Evolutionary conservation across 768 basidiomycete species (phyloP).

Genomic region (Phylloporus rhodoxanthus): DNA sequence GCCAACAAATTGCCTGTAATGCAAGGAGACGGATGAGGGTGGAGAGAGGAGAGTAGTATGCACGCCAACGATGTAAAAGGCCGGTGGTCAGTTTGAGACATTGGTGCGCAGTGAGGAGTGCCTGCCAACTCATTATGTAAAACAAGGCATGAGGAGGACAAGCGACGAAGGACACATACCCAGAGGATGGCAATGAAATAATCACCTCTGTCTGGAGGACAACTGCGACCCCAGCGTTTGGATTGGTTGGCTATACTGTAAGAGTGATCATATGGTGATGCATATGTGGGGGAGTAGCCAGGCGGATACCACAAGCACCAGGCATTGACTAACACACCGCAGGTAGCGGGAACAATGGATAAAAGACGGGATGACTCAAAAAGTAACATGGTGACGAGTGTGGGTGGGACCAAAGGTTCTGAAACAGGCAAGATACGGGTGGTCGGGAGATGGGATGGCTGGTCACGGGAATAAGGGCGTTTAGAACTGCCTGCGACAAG

Average conservation of each 20-base stretch:
- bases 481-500: conserved; percentile 3
- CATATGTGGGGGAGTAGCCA: conserved; percentile 10
- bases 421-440: conserved; percentile 53
- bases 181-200: conserved; percentile 65
- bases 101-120: conserved; percentile 82
- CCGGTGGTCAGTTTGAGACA: conserved; percentile 86
- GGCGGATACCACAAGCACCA: conserved; percentile 50
- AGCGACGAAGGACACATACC: conserved; percentile 38
- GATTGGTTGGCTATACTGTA: neutral
- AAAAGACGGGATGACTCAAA: conserved; percentile 68
- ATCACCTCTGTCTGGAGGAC: conserved; percentile 52
- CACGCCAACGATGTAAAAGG: conserved; percentile 81
- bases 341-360: conserved; percentile 64
- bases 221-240: conserved; percentile 26
- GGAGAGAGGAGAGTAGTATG: conserved; percentile 83
- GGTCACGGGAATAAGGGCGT: neutral
- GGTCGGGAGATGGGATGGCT: conserved; percentile 67
- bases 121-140: conserved; percentile 36
- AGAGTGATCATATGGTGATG: conserved; percentile 1
- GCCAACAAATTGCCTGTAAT: conserved; percentile 95
- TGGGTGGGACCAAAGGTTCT: conserved; percentile 45
- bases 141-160: neutral
- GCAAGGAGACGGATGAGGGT: conserved; percentile 89
- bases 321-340: conserved; percentile 59
- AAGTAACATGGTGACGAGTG: conserved; percentile 49